Conservation (phyloP, 1,284 basidiomycete genomes). For the Ceratobasidium sp. region DNA sequence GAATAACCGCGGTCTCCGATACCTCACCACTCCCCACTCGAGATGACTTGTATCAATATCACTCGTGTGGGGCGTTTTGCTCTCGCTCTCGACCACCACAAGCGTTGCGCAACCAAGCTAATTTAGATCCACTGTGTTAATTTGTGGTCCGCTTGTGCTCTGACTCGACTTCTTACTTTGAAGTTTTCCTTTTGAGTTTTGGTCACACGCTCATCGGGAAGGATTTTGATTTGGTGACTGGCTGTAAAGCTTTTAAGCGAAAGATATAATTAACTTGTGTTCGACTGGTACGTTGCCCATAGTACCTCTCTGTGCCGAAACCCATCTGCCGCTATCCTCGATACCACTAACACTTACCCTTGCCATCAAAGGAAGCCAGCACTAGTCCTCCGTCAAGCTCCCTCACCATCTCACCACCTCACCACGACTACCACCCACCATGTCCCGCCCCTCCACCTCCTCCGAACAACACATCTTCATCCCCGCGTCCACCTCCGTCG, state of each 20-base stretch:
- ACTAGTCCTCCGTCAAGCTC: too few relatives aligned
- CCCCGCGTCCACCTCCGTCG: background rate
- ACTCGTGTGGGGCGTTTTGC: too few relatives aligned
- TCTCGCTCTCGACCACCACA: slow-evolving; percentile 19
- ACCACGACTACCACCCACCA: background rate
- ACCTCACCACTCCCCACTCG: background rate
- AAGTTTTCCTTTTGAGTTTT: background rate
- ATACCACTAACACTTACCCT: background rate
- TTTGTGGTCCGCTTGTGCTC: background rate
- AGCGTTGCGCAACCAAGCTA: background rate
- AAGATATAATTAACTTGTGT: background rate
- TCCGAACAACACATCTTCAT: slow-evolving; percentile 28
- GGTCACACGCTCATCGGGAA: slow-evolving; percentile 21
- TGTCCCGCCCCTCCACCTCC: slow-evolving; percentile 17
- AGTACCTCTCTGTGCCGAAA: background rate
- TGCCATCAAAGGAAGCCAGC: background rate
- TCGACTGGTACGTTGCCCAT: background rate
- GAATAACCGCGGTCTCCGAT: background rate
- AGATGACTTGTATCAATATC: slow-evolving; percentile 6
- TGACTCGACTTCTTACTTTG: background rate
- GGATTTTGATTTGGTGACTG: background rate
- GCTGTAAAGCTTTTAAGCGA: background rate
- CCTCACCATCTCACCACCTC: too few relatives aligned
- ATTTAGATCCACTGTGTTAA: background rate
- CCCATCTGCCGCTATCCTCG: background rate